A percentile compares a stretch with the other conserved stretches of the same genome.
These are phyloP conservation scores for Gliomastix tumulicola DNA, from an alignment of 2,329 filamentous ascomycete genomes.

Conservation along the genomic window DNA sequence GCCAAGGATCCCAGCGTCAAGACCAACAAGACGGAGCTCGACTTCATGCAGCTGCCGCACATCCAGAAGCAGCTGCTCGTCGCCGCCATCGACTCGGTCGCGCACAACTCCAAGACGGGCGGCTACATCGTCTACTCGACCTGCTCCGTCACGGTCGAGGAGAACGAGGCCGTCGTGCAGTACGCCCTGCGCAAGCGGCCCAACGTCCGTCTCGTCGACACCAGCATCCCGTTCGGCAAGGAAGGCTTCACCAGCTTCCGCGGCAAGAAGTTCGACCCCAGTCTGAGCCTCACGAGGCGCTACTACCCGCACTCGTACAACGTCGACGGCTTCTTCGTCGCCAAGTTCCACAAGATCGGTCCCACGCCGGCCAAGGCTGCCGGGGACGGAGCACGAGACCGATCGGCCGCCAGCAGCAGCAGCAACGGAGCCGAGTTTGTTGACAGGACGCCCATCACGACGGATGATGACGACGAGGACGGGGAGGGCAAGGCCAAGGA, in stretches of 20 bases:
- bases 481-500: conserved; percentile 29
- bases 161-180: conserved; percentile 84
- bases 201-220: conserved; percentile 90
- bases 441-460: conserved; percentile 63
- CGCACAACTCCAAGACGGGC: conserved; percentile 85
- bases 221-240: conserved; percentile 81
- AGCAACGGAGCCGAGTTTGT: conserved; percentile 43
- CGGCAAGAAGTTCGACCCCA: conserved; percentile 85
- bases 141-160: conserved; percentile 88
- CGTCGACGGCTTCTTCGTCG: conserved; percentile 97
- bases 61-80: conserved; percentile 91
- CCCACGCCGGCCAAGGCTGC: conserved; percentile 56
- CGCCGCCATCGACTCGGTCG: conserved; percentile 88
- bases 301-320: conserved; percentile 92
- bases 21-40: conserved; percentile 94
- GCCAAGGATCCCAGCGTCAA: conserved; percentile 95
- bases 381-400: conserved; percentile 4
- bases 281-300: conserved; percentile 72
- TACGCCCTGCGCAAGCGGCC: conserved; percentile 88
- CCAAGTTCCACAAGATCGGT: conserved; percentile 91
- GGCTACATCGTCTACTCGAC: conserved; percentile 97
- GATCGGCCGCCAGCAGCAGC: conserved; percentile 16
- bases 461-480: conserved; percentile 33
- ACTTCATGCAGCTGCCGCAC: conserved; percentile 90
- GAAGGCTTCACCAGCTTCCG: conserved; percentile 88